Percentiles rank a stretch among this genome's conserved stretches.
phyloP scores from a whole-genome alignment of 306 rosid genomes.

The Morella rubra region DNA sequence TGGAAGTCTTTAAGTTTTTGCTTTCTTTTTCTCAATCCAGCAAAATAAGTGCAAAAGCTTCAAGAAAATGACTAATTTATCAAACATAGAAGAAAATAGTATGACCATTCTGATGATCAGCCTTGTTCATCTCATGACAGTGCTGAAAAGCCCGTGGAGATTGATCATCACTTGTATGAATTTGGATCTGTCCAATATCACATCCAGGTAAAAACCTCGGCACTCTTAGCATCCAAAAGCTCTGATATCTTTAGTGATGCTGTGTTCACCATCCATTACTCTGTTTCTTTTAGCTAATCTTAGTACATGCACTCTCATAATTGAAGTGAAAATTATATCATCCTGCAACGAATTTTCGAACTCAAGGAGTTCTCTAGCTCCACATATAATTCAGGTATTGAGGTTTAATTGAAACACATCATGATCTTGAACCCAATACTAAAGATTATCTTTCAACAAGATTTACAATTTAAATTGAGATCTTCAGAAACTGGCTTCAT shows the following conservation, averaged over 20 bases:
- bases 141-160: conserved; percentile 60
- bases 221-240: not conserved
- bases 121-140: conserved; percentile 46
- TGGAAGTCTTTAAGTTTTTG: not conserved
- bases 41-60: no score
- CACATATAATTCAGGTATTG: not conserved
- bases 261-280: not conserved
- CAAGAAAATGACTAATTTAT: not conserved
- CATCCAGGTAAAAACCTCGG: conserved; percentile 51
- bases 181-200: conserved; percentile 77
- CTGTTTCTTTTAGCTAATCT: not conserved
- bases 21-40: no score
- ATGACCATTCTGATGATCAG: conserved; percentile 8
- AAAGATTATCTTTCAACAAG: not conserved
- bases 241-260: not conserved
- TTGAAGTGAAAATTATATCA: not conserved
- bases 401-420: not conserved
- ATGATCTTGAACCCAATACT: not conserved
- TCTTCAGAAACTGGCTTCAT: not conserved
- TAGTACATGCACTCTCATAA: not conserved
- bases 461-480: not conserved
- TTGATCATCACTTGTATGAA: conserved; percentile 79
- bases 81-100: not conserved
- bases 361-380: not conserved
- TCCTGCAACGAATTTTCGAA: not conserved